Conservation (phyloP, 129 eudicot species). For the Flaveria linearis region DNA sequence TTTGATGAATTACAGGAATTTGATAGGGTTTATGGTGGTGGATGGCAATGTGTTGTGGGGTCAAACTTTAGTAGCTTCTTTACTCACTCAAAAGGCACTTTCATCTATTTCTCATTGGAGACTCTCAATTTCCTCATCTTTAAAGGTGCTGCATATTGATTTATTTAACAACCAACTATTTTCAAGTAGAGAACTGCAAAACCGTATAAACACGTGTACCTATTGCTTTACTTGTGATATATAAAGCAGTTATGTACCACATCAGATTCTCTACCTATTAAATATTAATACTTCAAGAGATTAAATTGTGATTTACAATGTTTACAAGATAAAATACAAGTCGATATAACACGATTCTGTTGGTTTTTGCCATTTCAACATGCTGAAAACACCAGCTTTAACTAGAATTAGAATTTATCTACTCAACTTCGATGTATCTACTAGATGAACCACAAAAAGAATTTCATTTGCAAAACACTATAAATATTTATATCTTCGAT, state of each 20-base stretch:
- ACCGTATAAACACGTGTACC: not conserved
- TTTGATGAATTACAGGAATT: slow-evolving; percentile 44
- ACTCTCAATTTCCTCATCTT: slow-evolving; percentile 56
- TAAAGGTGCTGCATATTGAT: slow-evolving; percentile 46
- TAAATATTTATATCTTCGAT: not conserved
- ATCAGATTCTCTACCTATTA: not conserved
- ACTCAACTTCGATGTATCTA: not conserved
- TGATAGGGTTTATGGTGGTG: slow-evolving; percentile 54
- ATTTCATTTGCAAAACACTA: slow-evolving; percentile 22
- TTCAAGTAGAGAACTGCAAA: not conserved
- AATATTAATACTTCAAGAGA: not conserved
- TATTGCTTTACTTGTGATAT: not conserved
- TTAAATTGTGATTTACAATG: not conserved
- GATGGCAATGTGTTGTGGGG: slow-evolving; percentile 76
- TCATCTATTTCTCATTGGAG: slow-evolving; percentile 58
- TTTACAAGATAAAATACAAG: slow-evolving; percentile 1
- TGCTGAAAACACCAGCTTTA: not conserved
- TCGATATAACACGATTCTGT: not conserved
- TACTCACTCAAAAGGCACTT: slow-evolving; percentile 58
- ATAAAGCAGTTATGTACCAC: not conserved
- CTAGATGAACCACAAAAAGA: not conserved
- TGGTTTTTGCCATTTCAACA: not conserved
- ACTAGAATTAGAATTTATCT: not conserved
- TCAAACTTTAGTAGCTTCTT: slow-evolving; percentile 59
- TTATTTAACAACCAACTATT: not conserved